These are phyloP conservation scores for Mortierella sp. DNA, from an alignment of 371 early-diverging fungal genomes.

Conservation along the genomic window DNA sequence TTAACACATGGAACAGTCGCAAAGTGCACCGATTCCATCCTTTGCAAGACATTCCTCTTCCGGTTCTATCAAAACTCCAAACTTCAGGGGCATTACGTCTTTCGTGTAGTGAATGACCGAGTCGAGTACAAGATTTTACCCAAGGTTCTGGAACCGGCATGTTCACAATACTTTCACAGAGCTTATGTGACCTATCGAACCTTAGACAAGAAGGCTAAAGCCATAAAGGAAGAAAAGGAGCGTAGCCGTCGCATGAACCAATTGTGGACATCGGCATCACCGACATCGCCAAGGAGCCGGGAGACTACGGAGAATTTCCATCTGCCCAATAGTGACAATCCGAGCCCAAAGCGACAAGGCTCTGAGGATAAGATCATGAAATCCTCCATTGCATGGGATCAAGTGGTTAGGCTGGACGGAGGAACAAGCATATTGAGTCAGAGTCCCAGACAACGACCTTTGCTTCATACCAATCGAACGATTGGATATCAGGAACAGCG, in stretches of 20 bases:
- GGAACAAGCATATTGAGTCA: background rate
- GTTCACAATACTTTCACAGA: conserved; percentile 38
- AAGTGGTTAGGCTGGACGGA: background rate
- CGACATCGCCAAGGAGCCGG: background rate
- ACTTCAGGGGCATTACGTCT: conserved; percentile 41
- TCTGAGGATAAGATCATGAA: conserved; percentile 17
- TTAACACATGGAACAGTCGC: background rate
- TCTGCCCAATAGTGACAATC: background rate
- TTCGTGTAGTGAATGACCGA: conserved; percentile 27
- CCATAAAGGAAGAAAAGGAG: conserved; percentile 19
- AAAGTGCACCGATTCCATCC: background rate
- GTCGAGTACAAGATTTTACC: conserved; percentile 40
- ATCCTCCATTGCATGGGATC: conserved; percentile 35
- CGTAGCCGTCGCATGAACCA: background rate
- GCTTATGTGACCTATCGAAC: conserved; percentile 33
- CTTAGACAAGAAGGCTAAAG: conserved; percentile 35
- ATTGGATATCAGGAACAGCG: conserved; percentile 27
- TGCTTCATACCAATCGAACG: background rate
- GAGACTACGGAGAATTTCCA: background rate
- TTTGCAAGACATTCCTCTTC: conserved; percentile 40
- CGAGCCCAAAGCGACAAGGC: background rate
- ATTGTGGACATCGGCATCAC: background rate
- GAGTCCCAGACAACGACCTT: conserved; percentile 2
- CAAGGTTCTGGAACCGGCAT: conserved; percentile 15
- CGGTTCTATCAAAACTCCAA: conserved; percentile 26